A percentile compares a stretch with the other conserved stretches of the same genome.
phyloP scores from a whole-genome alignment of 2,329 filamentous ascomycete species.

The Calonectria montana region DNA sequence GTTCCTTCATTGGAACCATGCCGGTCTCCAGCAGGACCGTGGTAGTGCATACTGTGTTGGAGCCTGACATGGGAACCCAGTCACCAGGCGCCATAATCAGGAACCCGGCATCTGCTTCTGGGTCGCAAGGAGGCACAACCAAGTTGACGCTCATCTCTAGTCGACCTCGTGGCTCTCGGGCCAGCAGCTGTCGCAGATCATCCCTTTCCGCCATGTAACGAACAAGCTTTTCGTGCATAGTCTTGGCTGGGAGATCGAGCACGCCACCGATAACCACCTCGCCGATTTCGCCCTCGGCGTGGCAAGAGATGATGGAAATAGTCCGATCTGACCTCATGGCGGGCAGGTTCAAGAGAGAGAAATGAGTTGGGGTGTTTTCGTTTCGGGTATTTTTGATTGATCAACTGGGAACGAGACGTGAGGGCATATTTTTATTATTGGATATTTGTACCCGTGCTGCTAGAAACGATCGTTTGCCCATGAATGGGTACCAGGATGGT shows the following conservation, averaged over 20 bases:
- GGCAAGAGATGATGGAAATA: conserved; percentile 48
- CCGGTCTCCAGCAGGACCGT: conserved; percentile 61
- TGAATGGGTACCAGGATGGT: not conserved
- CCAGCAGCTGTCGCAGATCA: conserved; percentile 52
- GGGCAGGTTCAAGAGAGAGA: not conserved
- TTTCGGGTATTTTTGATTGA: not conserved
- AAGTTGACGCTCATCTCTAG: conserved; percentile 54
- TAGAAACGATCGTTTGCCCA: not conserved
- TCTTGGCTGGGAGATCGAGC: conserved; percentile 54
- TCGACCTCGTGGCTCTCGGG: conserved; percentile 60
- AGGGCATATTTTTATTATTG: not conserved
- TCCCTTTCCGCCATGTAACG: conserved; percentile 54
- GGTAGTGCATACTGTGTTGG: conserved; percentile 56
- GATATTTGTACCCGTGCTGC: not conserved
- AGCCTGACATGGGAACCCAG: conserved; percentile 54
- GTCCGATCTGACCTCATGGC: conserved; percentile 8
- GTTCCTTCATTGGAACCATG: conserved; percentile 58
- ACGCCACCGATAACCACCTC: conserved; percentile 62
- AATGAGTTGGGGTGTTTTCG: not conserved
- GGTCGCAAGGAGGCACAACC: conserved; percentile 56
- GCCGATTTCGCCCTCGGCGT: conserved; percentile 57
- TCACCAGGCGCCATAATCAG: conserved; percentile 60
- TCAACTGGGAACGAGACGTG: not conserved
- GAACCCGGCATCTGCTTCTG: conserved; percentile 56
- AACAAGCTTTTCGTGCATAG: conserved; percentile 61